phyloP scores from a whole-genome alignment of 495 filamentous ascomycete genomes.

The Saxophila tyrrhenica region DNA sequence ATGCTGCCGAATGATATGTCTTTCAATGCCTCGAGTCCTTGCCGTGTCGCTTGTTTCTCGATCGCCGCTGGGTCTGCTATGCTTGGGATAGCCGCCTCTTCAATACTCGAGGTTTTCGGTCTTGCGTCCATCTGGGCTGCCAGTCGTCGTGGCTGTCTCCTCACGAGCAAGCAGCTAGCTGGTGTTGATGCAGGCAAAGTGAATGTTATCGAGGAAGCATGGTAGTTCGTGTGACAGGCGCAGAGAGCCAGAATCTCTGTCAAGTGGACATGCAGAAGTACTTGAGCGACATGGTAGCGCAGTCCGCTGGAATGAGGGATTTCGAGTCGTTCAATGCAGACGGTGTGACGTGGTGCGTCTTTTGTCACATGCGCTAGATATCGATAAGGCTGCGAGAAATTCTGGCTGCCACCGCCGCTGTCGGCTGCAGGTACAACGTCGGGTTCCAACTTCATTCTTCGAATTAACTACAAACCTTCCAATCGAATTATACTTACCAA shows the following conservation, averaged over 20 bases:
- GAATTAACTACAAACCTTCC: background rate
- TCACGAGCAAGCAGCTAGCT: no score
- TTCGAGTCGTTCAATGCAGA: background rate
- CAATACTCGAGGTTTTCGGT: background rate
- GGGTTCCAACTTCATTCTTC: no score
- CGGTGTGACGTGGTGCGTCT: background rate
- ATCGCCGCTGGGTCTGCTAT: background rate
- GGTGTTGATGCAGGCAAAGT: background rate
- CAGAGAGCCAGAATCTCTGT: background rate
- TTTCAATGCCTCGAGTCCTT: constrained; percentile 26
- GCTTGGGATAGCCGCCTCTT: background rate
- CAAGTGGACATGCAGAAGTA: background rate
- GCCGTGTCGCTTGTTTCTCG: background rate
- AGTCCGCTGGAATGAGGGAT: background rate
- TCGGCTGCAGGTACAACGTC: background rate
- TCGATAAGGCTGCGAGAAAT: background rate
- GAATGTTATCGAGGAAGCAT: constrained; percentile 24
- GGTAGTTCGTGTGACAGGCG: background rate
- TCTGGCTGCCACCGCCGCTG: no score
- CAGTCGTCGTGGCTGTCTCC: background rate
- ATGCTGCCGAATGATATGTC: constrained; percentile 34
- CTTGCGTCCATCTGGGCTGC: background rate
- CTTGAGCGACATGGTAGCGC: no score
- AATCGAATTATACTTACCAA: background rate
- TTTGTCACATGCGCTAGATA: background rate